Conservation (phyloP, 2,329 filamentous ascomycete species). For the Aspergillus nomiae region DNA sequence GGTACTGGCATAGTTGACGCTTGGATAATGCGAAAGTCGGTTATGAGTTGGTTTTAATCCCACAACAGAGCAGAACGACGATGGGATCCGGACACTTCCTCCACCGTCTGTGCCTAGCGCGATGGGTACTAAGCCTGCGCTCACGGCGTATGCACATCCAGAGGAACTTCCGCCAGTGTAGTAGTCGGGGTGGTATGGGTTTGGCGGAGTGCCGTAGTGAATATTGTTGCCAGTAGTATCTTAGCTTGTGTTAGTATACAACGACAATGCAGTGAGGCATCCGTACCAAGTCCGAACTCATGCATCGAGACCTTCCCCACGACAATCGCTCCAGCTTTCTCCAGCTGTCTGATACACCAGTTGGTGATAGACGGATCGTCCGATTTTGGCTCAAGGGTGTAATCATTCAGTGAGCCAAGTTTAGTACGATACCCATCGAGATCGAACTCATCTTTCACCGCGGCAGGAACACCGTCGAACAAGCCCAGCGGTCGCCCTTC, state of each 20-base stretch:
- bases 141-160: conserved; percentile 67
- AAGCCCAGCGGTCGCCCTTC: conserved; percentile 63
- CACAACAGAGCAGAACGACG: conserved; percentile 71
- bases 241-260: not conserved
- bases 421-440: conserved; percentile 67
- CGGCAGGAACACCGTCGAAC: conserved; percentile 75
- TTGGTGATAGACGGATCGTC: conserved; percentile 50
- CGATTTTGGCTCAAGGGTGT: conserved; percentile 40
- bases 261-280: not conserved
- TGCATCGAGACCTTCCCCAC: conserved; percentile 75
- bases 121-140: conserved; percentile 59
- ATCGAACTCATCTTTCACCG: conserved; percentile 74
- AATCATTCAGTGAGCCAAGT: conserved; percentile 60
- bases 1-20: conserved; percentile 57
- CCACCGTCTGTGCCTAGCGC: conserved; percentile 65
- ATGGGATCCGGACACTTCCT: conserved; percentile 68
- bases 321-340: conserved; percentile 69
- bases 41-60: conserved; percentile 70
- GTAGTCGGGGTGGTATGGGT: conserved; percentile 71
- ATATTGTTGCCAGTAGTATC: conserved; percentile 74
- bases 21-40: conserved; percentile 58
- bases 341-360: conserved; percentile 67
- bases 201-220: conserved; percentile 67
- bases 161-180: conserved; percentile 76
- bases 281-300: conserved; percentile 63